phyloP scores from a whole-genome alignment of 2,329 filamentous ascomycete species.

The Xylariaceae sp. region DNA sequence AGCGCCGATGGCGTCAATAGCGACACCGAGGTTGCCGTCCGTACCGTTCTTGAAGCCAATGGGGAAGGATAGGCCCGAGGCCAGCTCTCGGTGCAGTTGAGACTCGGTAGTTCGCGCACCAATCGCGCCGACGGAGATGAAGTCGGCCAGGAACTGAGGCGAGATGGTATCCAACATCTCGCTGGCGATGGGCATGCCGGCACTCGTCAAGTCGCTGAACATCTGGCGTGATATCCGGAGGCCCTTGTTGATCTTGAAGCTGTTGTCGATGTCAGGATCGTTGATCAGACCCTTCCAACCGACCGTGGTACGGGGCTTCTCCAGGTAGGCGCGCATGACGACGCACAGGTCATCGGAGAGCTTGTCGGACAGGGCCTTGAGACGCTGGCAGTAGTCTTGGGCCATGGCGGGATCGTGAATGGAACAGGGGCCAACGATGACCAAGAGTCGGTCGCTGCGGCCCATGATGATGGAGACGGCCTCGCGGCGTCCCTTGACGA shows the following conservation, averaged over 20 bases:
- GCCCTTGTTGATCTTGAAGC: constrained; percentile 98
- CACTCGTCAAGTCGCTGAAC: constrained; percentile 81
- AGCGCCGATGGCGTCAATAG: constrained; percentile 91
- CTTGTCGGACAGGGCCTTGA: constrained; percentile 72
- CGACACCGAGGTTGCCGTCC: constrained; percentile 82
- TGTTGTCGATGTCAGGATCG: constrained; percentile 95
- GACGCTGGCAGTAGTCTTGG: constrained; percentile 77
- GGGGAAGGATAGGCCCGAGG: constrained; percentile 91
- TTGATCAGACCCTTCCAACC: constrained; percentile 99
- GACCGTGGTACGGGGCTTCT: constrained; percentile 96
- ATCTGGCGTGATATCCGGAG: constrained; percentile 86
- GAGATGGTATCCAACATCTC: constrained; percentile 99
- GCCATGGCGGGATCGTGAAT: constrained; percentile 90
- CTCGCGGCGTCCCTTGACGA: constrained; percentile 64
- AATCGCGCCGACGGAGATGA: constrained; percentile 92
- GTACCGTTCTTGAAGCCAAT: constrained; percentile 99
- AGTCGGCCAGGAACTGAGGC: constrained; percentile 92
- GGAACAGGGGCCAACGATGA: constrained; percentile 92
- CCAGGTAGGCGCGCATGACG: constrained; percentile 97
- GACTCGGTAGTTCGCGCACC: constrained; percentile 95
- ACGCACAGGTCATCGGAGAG: constrained; percentile 80
- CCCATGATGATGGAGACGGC: constrained; percentile 72
- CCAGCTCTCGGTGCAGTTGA: constrained; percentile 92
- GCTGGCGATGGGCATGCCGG: constrained; percentile 89
- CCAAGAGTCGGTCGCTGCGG: constrained; percentile 79